These are phyloP conservation scores for Leccinum boreale DNA, from an alignment of 768 basidiomycete species.

Conservation along the genomic window DNA sequence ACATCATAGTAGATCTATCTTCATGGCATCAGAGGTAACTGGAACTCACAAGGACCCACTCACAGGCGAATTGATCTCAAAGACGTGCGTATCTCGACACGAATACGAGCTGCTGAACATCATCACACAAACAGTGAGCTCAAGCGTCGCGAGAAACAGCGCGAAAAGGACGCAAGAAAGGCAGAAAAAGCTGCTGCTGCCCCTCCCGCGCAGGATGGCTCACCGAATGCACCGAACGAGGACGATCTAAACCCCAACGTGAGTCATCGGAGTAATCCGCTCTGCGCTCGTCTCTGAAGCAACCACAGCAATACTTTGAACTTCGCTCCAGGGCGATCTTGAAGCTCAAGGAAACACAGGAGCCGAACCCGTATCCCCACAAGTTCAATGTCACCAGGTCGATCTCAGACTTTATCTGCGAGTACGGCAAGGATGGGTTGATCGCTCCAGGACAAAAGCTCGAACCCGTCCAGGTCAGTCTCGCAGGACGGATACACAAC, in stretches of 20 bases:
- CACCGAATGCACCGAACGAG: slow-evolving; percentile 50
- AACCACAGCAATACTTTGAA: slow-evolving; percentile 90
- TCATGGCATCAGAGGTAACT: slow-evolving; percentile 38
- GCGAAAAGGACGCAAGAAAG: slow-evolving; percentile 70
- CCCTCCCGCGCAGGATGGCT: slow-evolving; percentile 32
- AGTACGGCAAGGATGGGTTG: slow-evolving; percentile 71
- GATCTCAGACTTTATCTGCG: slow-evolving; percentile 66
- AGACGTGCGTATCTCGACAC: slow-evolving; percentile 58
- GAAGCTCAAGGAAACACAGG: slow-evolving; percentile 76
- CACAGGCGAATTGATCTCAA: slow-evolving; percentile 96
- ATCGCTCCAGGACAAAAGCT: slow-evolving; percentile 67
- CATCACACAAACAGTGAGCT: slow-evolving; percentile 64
- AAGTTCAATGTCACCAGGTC: slow-evolving; percentile 91
- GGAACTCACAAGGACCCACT: slow-evolving; percentile 68
- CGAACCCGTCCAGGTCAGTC: slow-evolving; percentile 50
- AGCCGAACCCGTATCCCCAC: slow-evolving; percentile 97
- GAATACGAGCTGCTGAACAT: slow-evolving; percentile 21
- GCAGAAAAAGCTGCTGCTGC: slow-evolving; percentile 66
- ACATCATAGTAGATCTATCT: slow-evolving; percentile 4
- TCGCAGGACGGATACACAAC: slow-evolving; percentile 91
- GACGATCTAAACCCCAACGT: slow-evolving; percentile 92
- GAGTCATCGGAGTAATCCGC: slow-evolving; percentile 31
- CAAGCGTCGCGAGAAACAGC: slow-evolving; percentile 88
- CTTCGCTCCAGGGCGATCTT: slow-evolving; percentile 86
- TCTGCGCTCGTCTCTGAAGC: background rate